Conservation (phyloP, 225 moss, liverwort and hornwort genomes). For the Climacium dendroides region DNA sequence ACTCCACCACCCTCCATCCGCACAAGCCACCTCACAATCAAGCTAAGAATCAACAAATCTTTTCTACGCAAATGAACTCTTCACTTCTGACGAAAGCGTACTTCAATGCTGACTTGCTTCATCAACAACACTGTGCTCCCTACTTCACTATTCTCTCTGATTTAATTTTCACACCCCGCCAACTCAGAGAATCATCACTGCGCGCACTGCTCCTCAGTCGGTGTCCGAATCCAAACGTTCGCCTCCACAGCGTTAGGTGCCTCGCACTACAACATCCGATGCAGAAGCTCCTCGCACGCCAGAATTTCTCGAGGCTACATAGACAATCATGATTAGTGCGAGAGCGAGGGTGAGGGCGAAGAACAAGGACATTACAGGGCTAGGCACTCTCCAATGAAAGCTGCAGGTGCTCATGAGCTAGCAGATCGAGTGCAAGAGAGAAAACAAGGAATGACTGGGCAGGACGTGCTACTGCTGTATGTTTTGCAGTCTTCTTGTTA, state of each 20-base stretch:
- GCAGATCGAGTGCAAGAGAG: no score
- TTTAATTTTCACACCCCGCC: neutral
- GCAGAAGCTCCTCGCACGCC: neutral
- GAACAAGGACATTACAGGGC: neutral
- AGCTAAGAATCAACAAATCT: neutral
- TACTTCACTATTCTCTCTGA: neutral
- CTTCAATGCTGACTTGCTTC: neutral
- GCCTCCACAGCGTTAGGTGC: neutral
- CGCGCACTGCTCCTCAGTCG: neutral
- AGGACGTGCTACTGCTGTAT: neutral
- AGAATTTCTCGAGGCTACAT: neutral
- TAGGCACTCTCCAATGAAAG: neutral
- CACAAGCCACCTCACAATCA: neutral
- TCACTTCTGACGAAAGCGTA: no score
- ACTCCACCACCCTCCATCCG: neutral
- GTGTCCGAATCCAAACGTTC: neutral
- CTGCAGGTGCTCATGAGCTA: neutral
- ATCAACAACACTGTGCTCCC: neutral
- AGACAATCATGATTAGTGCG: neutral
- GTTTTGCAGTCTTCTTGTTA: neutral
- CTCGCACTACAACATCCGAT: no score
- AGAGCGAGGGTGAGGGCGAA: neutral
- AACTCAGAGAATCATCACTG: neutral
- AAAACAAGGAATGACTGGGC: neutral
- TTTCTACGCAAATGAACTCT: neutral